phyloP scores from a whole-genome alignment of 208 protist species.

The Trypanosoma avium region DNA sequence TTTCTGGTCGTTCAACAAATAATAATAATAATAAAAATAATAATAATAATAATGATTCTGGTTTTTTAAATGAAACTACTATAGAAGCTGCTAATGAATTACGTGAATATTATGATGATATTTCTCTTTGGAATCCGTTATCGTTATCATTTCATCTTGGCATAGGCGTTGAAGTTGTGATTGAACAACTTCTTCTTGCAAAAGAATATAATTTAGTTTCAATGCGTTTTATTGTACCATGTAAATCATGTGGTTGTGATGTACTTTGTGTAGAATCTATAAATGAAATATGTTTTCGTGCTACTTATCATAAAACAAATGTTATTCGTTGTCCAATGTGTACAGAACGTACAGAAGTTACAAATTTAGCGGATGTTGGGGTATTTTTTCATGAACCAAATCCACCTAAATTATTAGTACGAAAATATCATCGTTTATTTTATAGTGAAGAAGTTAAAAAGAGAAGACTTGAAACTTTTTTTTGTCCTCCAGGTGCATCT shows the following conservation, averaged over 20 bases:
- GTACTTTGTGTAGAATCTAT: slow-evolving; percentile 54
- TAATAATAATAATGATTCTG: slow-evolving; percentile 19
- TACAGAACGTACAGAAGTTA: slow-evolving; percentile 62
- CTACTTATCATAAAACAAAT: slow-evolving; percentile 69
- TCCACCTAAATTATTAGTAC: slow-evolving; percentile 39
- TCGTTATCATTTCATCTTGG: slow-evolving; percentile 55
- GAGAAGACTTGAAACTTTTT: slow-evolving; percentile 59
- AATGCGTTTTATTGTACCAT: slow-evolving; percentile 66
- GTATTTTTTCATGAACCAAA: slow-evolving; percentile 70
- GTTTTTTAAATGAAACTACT: slow-evolving; percentile 30
- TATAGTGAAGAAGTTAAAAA: slow-evolving; percentile 56
- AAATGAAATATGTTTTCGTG: slow-evolving; percentile 60
- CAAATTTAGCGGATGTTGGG: slow-evolving; percentile 40
- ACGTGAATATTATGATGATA: slow-evolving; percentile 52
- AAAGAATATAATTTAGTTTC: slow-evolving; percentile 59
- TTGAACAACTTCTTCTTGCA: slow-evolving; percentile 76
- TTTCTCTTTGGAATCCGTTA: slow-evolving; percentile 79
- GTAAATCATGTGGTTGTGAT: slow-evolving; percentile 77
- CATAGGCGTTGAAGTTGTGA: slow-evolving; percentile 48
- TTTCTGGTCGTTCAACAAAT: slow-evolving; percentile 36
- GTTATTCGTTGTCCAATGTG: slow-evolving; percentile 75
- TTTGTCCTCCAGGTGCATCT: slow-evolving; percentile 61
- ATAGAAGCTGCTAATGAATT: slow-evolving; percentile 47
- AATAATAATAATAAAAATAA: background rate
- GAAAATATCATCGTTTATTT: slow-evolving; percentile 69